These are phyloP conservation scores for Podila epicladia DNA, from an alignment of 192 early-diverging fungal species.

Conservation along the genomic window DNA sequence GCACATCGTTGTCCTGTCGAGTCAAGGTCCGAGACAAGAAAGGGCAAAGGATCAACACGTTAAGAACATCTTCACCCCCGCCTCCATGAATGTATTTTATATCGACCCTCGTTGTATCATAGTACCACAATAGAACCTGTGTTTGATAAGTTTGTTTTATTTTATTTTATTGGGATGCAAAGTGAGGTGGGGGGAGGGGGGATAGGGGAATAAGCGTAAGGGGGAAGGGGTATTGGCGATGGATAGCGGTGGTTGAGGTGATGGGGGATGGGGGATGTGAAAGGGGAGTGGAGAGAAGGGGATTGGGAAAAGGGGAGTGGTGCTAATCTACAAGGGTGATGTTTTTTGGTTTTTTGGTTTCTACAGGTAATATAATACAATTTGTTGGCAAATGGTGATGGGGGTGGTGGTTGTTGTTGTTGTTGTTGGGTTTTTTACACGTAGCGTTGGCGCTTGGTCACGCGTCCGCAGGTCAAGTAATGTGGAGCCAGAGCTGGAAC, in stretches of 20 bases:
- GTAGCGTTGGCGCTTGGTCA: constrained; percentile 31
- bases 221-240: background rate
- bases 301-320: constrained; percentile 20
- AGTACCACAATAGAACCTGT: no score
- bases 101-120: no score
- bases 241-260: background rate
- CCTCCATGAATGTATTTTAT: no score
- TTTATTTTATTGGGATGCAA: no score
- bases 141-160: no score
- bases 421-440: background rate
- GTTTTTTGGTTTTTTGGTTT: background rate
- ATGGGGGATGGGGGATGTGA: background rate
- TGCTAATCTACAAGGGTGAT: background rate
- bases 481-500: background rate
- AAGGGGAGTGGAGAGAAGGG: background rate
- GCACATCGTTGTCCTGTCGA: no score
- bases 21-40: no score
- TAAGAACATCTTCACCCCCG: no score
- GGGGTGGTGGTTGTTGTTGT: no score
- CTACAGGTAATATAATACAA: background rate
- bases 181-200: background rate
- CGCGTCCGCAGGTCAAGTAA: constrained; percentile 15
- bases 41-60: no score
- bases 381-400: no score
- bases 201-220: background rate